These are phyloP conservation scores for Penicillium cosmopolitanum DNA, from an alignment of 495 filamentous ascomycete genomes.

Conservation along the genomic window DNA sequence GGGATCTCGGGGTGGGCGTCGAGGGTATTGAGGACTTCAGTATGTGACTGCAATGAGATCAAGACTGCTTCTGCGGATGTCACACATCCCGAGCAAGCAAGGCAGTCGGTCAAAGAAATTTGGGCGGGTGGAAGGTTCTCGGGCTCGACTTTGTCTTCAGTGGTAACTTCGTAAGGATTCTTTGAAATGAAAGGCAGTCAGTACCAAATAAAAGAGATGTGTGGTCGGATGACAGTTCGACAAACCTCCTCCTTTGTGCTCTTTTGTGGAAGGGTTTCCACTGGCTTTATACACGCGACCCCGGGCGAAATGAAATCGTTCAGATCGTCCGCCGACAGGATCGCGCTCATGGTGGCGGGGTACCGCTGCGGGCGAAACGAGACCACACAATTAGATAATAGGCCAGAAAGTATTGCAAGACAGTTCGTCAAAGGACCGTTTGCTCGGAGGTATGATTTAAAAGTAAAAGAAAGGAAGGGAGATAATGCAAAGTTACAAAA, in stretches of 20 bases:
- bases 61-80: conserved; percentile 96
- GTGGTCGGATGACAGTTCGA: conserved; percentile 6
- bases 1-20: conserved; percentile 63
- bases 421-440: no score
- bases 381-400: conserved; percentile 12
- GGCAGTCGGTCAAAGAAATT: conserved; percentile 95
- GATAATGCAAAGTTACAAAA: conserved; percentile 3
- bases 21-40: conserved; percentile 82
- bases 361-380: conserved; percentile 16
- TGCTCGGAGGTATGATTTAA: no score
- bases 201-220: background rate
- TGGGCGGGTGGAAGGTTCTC: conserved; percentile 68
- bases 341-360: conserved; percentile 78
- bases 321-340: conserved; percentile 92
- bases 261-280: conserved; percentile 80
- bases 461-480: background rate
- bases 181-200: conserved; percentile 30
- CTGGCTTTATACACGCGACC: conserved; percentile 96
- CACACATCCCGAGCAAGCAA: conserved; percentile 96
- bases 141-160: conserved; percentile 75
- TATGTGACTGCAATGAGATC: conserved; percentile 88
- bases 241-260: conserved; percentile 40
- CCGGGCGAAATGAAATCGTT: conserved; percentile 99
- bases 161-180: conserved; percentile 84
- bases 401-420: no score